Conservation (phyloP, 495 filamentous ascomycete genomes). For the Thermothielavioides terrestris region DNA sequence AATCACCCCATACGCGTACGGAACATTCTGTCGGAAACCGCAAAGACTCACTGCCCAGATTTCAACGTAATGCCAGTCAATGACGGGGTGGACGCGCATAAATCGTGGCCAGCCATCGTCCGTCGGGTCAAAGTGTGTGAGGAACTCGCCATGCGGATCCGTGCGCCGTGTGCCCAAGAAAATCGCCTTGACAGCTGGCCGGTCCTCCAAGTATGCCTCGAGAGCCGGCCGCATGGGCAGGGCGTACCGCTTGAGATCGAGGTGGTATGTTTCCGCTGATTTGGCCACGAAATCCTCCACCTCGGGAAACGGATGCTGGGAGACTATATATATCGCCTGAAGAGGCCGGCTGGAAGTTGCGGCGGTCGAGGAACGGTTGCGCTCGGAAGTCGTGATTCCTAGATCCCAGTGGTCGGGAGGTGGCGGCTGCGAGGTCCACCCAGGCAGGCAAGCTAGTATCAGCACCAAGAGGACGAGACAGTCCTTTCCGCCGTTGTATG, state of each 20-base stretch:
- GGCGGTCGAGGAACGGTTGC: constrained; percentile 13
- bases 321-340: constrained; percentile 81
- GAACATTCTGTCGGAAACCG: too few relatives aligned
- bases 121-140: constrained; percentile 76
- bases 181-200: constrained; percentile 62
- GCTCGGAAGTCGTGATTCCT: constrained; percentile 21
- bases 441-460: constrained; percentile 62
- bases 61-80: constrained; percentile 95
- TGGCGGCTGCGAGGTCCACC: constrained; percentile 20
- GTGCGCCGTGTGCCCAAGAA: constrained; percentile 89
- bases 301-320: constrained; percentile 67
- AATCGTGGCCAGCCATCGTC: constrained; percentile 88
- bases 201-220: constrained; percentile 58
- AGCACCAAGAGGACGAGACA: constrained; percentile 89
- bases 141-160: constrained; percentile 73
- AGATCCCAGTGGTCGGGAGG: too few relatives aligned
- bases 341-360: constrained; percentile 28
- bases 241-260: constrained; percentile 69
- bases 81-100: constrained; percentile 87
- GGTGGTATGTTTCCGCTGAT: constrained; percentile 57
- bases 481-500: constrained; percentile 98
- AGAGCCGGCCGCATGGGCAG: constrained; percentile 74
- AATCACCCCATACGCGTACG: too few relatives aligned
- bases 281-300: constrained; percentile 74
- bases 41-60: constrained; percentile 68